Evolutionary conservation across 2,329 filamentous ascomycete genomes (phyloP), one percentile per base, ranked within the genome.

Genomic region (Aureobasidium vineae): DNA sequence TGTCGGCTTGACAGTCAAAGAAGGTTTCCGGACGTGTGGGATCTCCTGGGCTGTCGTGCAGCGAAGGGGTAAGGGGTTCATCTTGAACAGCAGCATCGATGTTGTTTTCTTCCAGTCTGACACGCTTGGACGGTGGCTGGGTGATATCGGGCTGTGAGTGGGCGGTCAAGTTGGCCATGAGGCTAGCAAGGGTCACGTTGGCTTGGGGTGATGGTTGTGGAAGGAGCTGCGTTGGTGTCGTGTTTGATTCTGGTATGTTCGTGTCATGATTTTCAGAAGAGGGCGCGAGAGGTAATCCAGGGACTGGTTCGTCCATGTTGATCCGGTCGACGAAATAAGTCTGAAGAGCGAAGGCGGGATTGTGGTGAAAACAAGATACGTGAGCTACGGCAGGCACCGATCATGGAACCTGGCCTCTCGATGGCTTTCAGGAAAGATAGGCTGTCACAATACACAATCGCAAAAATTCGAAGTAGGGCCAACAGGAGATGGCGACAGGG

Each of bases 1-100:
- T 59, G 5, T 59, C 56, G 56, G 23, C 56, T 15, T 31, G 15
- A 38, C 23, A 45, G 31, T 59, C 41, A 16, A 45, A 59, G 56
- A 59, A 59, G 5, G 40, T 45, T 19, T 45, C 56, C 4, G 40
- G 56, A 21, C 26, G 56, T 13, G 8, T 21, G 16, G 38, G 31
- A n/a, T 33, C 19, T 59, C 56, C 56, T 45, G 56, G 56, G 15
- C 21, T 57, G 28, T 40, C 38, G 5, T 57, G 26, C n/a, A 38
- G 11, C 13, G 50, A 6, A 23, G 53, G 23, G 3, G 26, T 41
- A 23, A 31, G 28, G 8, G 38, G 19, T 1, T 33, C 54, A 59
- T 45, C 40, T 31, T 43, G 53, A 56, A 56, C n/a, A 45, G 2
- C 26, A 16, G 56, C 19, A 19, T 40, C 38, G 2, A 15, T 13